These are phyloP conservation scores for Tricholoma hemisulphureum DNA, from an alignment of 768 basidiomycete species.

Conservation along the genomic window DNA sequence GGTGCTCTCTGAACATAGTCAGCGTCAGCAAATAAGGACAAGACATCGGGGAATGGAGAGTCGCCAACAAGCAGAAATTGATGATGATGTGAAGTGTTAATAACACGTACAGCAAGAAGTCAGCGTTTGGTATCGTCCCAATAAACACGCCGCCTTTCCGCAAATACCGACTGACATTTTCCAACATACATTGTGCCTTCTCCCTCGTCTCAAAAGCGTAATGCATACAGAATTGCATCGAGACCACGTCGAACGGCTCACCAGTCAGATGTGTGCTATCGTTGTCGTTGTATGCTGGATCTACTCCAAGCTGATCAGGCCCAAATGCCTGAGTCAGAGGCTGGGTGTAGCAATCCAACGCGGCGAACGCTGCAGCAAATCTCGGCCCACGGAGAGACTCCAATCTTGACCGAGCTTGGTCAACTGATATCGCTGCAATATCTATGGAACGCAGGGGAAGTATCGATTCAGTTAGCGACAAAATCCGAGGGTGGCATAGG, in stretches of 20 bases:
- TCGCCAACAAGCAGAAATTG: not conserved
- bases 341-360: constrained; percentile 85
- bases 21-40: constrained; percentile 1
- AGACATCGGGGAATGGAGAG: not conserved
- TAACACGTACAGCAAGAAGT: constrained; percentile 70
- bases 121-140: constrained; percentile 94
- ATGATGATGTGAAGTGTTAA: not conserved
- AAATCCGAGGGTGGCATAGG: constrained; percentile 2
- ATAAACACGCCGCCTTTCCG: constrained; percentile 87
- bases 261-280: constrained; percentile 12
- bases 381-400: constrained; percentile 45
- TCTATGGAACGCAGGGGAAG: constrained; percentile 44
- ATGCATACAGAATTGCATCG: constrained; percentile 99
- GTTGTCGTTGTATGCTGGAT: constrained; percentile 17
- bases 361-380: constrained; percentile 79
- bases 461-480: constrained; percentile 5
- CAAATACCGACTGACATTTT: constrained; percentile 81
- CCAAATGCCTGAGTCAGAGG: constrained; percentile 69
- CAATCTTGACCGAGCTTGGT: constrained; percentile 83
- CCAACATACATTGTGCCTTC: constrained; percentile 89
- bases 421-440: constrained; percentile 83
- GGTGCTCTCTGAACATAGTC: constrained; percentile 54
- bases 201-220: constrained; percentile 93
- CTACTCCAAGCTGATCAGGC: constrained; percentile 47
- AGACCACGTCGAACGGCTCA: constrained; percentile 87